Conservation (phyloP, 306 rosid genomes). For the Luffa aegyptiaca region DNA sequence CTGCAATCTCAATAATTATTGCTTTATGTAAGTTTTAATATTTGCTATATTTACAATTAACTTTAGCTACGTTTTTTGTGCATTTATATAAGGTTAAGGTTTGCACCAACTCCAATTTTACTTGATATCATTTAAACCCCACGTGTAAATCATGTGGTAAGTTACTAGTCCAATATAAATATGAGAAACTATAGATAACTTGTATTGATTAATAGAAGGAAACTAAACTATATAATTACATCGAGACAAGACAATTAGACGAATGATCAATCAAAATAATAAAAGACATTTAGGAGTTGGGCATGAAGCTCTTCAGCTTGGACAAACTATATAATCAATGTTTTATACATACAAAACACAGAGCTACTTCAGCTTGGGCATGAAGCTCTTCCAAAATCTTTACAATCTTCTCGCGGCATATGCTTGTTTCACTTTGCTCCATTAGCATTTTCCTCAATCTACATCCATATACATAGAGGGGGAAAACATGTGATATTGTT, state of each 20-base stretch:
- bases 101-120: no score
- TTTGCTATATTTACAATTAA: no score
- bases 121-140: no score
- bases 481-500: background rate
- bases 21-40: no score
- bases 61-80: no score
- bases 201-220: background rate
- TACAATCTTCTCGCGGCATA: slow-evolving; percentile 58
- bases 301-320: no score
- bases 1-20: no score
- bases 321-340: slow-evolving; percentile 25
- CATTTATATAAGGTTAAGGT: no score
- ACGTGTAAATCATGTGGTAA: no score
- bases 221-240: background rate
- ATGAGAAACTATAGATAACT: background rate
- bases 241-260: background rate
- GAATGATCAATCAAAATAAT: background rate
- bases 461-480: slow-evolving; percentile 4
- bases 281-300: background rate
- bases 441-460: slow-evolving; percentile 82
- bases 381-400: slow-evolving; percentile 75
- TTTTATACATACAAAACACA: slow-evolving; percentile 82
- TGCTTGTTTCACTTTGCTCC: slow-evolving; percentile 32
- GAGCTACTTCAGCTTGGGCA: slow-evolving; percentile 89
- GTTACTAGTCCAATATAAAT: no score